A percentile compares a stretch with the other conserved stretches of the same genome.
phyloP scores from a whole-genome alignment of 116 monocot species.

The Trichopus zeylanicus region DNA sequence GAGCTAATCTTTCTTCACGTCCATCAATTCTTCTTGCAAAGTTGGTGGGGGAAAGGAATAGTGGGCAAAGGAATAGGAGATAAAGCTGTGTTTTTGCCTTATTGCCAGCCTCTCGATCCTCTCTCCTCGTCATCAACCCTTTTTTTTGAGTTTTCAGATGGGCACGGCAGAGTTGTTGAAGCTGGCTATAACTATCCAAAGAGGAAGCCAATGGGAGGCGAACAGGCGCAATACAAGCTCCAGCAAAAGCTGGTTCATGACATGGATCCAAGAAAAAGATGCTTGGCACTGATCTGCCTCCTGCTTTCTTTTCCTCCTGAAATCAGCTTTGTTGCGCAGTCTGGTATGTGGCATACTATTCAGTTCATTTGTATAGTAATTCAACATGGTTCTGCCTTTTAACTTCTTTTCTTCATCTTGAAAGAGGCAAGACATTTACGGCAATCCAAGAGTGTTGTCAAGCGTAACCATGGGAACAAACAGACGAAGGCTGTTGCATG shows the following conservation, averaged over 20 bases:
- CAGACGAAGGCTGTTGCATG: slow-evolving; percentile 2
- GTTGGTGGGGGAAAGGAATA: background rate
- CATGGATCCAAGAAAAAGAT: background rate
- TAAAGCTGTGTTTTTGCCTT: slow-evolving; percentile 5
- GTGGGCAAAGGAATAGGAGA: background rate
- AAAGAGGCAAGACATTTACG: slow-evolving; percentile 28
- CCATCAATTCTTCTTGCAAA: background rate
- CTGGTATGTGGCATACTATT: background rate
- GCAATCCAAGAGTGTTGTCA: too few species aligned
- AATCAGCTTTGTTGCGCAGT: background rate
- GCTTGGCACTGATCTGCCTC: background rate
- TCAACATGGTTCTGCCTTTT: background rate
- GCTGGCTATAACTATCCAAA: slow-evolving; percentile 2
- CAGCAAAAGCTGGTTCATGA: too few species aligned
- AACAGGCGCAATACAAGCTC: background rate
- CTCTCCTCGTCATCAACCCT: too few species aligned
- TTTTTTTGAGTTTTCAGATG: too few species aligned
- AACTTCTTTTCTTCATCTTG: background rate
- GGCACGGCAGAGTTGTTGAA: background rate
- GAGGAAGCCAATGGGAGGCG: background rate
- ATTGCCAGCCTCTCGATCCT: slow-evolving; percentile 4
- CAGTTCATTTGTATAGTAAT: background rate
- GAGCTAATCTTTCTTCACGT: background rate
- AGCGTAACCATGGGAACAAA: background rate
- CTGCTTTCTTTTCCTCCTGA: background rate